Base-by-base conservation (phyloP, 306 rosid genomes). In the Trifolium subterraneum region DNA sequence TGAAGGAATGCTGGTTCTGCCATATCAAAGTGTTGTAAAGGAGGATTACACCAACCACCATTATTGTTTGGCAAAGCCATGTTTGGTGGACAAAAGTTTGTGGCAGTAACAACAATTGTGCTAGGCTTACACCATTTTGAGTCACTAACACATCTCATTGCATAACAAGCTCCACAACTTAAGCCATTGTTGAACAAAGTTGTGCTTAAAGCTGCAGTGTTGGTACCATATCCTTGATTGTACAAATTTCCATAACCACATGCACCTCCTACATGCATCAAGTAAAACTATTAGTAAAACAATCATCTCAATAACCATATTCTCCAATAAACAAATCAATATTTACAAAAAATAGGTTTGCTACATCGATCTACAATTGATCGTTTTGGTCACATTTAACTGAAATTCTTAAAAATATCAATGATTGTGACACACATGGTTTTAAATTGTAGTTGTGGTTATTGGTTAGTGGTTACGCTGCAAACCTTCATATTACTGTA, bases 1-100 rank as follows among this genome's bases (percentile, higher is more conserved):
- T 92, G 90, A 19, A 90, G 75, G 86, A 88, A 92, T 33, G 96
- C 96, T 35, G 97, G 97, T 78, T 92, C 90, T 1, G 97, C 93
- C 89, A 92, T 72, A 23, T 92, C 97, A 55, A 92, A 90, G 83
- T 92, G 97, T 15, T 90, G 97, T 5, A 89, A 92, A 5, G 97
- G 97, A 79, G 97, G 90, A 64, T 92, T 92, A 78, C 97, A 92
- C 97, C 97, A 92, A 31, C 97, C 97, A 10, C 97, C 96, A 58
- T 92, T 86, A 66, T 84, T 79, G 58, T 84, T 92, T 3, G 97
- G 97, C 50, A 44, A 44, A 44, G 50, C 50, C 1, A 12, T 12
- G 13, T 44, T 92, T 3, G 97, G 97, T 0, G 97, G 97, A 68
- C 97, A 89, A 62, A 92, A 92, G 80, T 92, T 92, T 64, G 97